Percentiles rank a stretch among this genome's conserved stretches.
Conservation (phyloP, 2,329 filamentous ascomycete genomes). For the Pleurostoma richardsiae region DNA sequence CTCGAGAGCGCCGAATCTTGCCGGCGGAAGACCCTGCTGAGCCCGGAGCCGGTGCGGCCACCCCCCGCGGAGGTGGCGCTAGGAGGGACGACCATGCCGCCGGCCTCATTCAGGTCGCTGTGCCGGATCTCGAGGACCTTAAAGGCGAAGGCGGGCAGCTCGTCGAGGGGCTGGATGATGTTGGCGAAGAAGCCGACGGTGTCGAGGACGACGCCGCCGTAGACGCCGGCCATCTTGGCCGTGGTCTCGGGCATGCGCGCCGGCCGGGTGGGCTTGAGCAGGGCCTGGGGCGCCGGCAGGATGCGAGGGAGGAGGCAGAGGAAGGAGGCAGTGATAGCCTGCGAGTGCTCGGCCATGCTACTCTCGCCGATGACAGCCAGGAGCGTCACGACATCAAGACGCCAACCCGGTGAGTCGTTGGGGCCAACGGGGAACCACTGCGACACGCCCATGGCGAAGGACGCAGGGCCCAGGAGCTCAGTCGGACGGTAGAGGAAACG, state of each 20-base stretch:
- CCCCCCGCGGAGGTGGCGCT: neutral
- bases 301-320: slow-evolving; percentile 55
- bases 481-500: no score
- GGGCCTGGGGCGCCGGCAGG: slow-evolving; percentile 56
- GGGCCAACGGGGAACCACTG: slow-evolving; percentile 38
- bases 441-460: slow-evolving; percentile 13
- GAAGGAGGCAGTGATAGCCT: slow-evolving; percentile 53
- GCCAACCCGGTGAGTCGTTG: slow-evolving; percentile 38
- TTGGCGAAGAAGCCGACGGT: slow-evolving; percentile 58
- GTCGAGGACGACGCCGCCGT: slow-evolving; percentile 48
- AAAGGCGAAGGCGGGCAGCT: slow-evolving; percentile 41
- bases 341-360: slow-evolving; percentile 51
- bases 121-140: slow-evolving; percentile 44
- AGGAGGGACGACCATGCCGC: slow-evolving; percentile 10
- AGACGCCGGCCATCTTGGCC: slow-evolving; percentile 53
- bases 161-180: slow-evolving; percentile 52
- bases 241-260: slow-evolving; percentile 48
- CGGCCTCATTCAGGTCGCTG: slow-evolving; percentile 20
- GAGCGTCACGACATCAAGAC: slow-evolving; percentile 57
- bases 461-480: no score
- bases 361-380: slow-evolving; percentile 59
- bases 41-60: neutral
- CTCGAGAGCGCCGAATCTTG: neutral
- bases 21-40: slow-evolving; percentile 5
- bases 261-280: slow-evolving; percentile 52